Base-by-base conservation (phyloP, 2,329 filamentous ascomycete genomes). In the Sporothrix phasma region DNA sequence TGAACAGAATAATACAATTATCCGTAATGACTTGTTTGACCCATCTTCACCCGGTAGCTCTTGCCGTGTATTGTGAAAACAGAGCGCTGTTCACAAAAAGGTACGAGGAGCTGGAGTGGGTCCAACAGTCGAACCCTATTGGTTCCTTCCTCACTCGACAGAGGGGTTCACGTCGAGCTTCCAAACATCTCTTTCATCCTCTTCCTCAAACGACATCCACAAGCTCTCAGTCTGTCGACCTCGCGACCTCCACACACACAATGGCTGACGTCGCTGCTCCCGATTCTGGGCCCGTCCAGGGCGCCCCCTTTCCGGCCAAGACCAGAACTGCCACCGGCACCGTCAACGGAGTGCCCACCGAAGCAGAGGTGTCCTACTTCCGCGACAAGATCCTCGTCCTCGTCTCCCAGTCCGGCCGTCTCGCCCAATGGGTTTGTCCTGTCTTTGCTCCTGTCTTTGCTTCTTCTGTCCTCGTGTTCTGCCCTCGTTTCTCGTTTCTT, bases 311-410 rank as follows among this genome's bases (percentile, higher is more conserved):
- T 70, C 68, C 68, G 54, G 67, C 66, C 17, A 61, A 49, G 11
- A 87, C 84, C 2, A 86, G 81, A 61, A 79, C 80, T 66, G 80
- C 79, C 15, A 79, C 80, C 1, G 87, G 87, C 2, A 73, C 79
- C 3, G 84, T 97, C 66, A 84, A 87, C 67, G 86, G 85, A 34
- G 74, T 87, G 24, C 74, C 81, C 41, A 97, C 94, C 1, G 85
- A 91, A 68, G 87, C 90, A 39, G 86, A 85, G 45, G 81, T 82
- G 11, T 79, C 92, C 62, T 84, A 81, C 70, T 97, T 97, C 76
- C 82, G 87, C 8, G 94, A 97, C 81, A 96, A 91, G 76, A 91
- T 99, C 70, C 77, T 99, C 70, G 79, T 99, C 67, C 97, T 92
- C 0, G 82, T 97, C 66, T 90, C 89, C 0, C 94, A 97, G 76